Conservation (phyloP, 2,329 filamentous ascomycete genomes). For the Clarireedia hainanense region DNA sequence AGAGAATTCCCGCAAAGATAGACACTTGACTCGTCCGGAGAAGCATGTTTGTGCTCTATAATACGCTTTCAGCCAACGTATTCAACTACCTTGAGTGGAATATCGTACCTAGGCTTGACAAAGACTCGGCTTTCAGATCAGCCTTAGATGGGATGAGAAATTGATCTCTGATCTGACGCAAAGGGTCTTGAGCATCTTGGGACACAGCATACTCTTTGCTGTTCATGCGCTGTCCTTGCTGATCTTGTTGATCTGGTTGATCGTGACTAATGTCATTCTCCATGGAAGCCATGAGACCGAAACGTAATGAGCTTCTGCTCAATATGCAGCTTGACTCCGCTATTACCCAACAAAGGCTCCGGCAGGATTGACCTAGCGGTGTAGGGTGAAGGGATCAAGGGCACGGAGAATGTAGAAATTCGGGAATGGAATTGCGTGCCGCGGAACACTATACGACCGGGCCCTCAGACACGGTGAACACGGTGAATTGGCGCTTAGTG, state of each 20-base stretch:
- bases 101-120: conserved; percentile 19
- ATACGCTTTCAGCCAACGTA: background rate
- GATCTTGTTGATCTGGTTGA: conserved; percentile 5
- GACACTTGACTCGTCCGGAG: conserved; percentile 32
- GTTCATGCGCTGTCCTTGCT: conserved; percentile 16
- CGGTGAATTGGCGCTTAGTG: conserved; percentile 1
- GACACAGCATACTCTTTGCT: conserved; percentile 26
- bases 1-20: conserved; percentile 78
- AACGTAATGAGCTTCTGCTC: conserved; percentile 18
- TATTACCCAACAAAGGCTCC: background rate
- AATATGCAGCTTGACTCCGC: conserved; percentile 11
- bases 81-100: conserved; percentile 4
- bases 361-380: conserved; percentile 2
- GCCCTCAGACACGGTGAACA: background rate
- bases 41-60: conserved; percentile 17
- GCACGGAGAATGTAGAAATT: background rate
- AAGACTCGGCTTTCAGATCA: conserved; percentile 50
- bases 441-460: background rate
- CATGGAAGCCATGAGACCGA: conserved; percentile 14
- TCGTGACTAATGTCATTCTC: conserved; percentile 9
- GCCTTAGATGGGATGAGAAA: conserved; percentile 71
- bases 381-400: background rate
- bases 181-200: conserved; percentile 54
- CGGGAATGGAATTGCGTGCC: conserved; percentile 8
- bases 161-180: conserved; percentile 54